Percentiles rank a stretch among this genome's conserved stretches.
These are phyloP conservation scores for Echinochloa phyllopogon DNA, from an alignment of 176 grass and related monocot genomes.

Conservation along the genomic window DNA sequence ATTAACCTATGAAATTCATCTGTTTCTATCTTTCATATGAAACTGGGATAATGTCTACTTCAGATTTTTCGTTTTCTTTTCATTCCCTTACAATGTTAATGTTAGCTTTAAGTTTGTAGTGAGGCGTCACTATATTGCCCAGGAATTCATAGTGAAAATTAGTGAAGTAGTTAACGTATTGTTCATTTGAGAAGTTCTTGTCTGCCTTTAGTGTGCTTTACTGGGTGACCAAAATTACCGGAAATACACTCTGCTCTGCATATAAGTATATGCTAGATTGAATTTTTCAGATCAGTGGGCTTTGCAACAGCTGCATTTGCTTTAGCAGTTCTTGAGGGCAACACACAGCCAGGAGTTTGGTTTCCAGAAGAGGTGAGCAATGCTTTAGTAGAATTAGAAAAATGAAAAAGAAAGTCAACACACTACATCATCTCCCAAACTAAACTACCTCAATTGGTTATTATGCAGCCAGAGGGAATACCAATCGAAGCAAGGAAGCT, in stretches of 20 bases:
- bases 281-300: conserved; percentile 62
- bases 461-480: conserved; percentile 80
- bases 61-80: background rate
- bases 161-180: background rate
- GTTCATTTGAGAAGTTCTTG: background rate
- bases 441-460: background rate
- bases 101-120: background rate
- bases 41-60: background rate
- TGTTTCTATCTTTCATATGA: background rate
- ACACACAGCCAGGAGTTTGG: conserved; percentile 77
- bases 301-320: conserved; percentile 62
- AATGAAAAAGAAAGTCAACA: background rate
- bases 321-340: conserved; percentile 75
- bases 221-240: background rate
- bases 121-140: background rate
- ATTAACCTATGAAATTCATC: background rate
- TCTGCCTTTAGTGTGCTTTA: background rate
- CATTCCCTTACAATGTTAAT: background rate
- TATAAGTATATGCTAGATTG: conserved; percentile 6
- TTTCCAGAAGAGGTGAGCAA: conserved; percentile 81
- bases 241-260: background rate
- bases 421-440: background rate
- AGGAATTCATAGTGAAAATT: background rate
- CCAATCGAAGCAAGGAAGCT: conserved; percentile 76
- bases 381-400: background rate